Percentiles rank a stretch among this genome's conserved stretches.
These are phyloP conservation scores for Amphirosellinia nigrospora DNA, from an alignment of 495 filamentous ascomycete genomes.

Conservation along the genomic window DNA sequence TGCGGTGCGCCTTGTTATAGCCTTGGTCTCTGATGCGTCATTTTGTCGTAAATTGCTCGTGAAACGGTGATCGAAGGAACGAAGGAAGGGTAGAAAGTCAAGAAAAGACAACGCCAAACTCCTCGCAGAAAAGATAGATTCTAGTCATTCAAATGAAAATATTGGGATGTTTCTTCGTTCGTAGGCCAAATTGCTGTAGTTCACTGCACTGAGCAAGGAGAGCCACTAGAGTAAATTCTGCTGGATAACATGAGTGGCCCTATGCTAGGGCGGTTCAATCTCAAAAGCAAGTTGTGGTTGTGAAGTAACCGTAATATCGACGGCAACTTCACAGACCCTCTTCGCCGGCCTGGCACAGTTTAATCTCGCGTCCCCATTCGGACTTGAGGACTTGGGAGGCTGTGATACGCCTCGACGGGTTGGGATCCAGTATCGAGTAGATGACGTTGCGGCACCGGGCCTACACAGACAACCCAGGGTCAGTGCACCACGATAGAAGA, in stretches of 20 bases:
- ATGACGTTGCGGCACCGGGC: conserved; percentile 98
- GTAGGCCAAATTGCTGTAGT: not conserved
- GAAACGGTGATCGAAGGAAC: not conserved
- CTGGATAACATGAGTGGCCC: not conserved
- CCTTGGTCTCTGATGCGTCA: conserved; percentile 30
- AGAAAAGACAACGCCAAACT: conserved; percentile 24
- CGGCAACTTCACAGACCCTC: conserved; percentile 67
- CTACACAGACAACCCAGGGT: conserved; percentile 49
- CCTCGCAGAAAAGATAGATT: conserved; percentile 25
- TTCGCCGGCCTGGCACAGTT: conserved; percentile 92
- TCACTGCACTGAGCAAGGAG: not conserved
- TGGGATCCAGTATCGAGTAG: conserved; percentile 98
- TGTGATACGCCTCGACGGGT: conserved; percentile 87
- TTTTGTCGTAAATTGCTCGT: conserved; percentile 22
- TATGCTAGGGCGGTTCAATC: not conserved
- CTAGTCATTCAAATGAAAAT: conserved; percentile 26
- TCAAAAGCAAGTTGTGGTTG: not conserved
- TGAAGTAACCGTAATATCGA: not conserved
- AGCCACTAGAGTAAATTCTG: not conserved
- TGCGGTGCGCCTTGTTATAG: conserved; percentile 39
- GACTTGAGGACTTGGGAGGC: conserved; percentile 96
- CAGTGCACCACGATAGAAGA: conserved; percentile 30
- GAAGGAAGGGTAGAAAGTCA: not conserved
- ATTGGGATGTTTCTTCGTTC: not conserved
- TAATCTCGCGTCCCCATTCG: conserved; percentile 97